Evolutionary conservation across 306 rosid genomes (phyloP), one percentile per base, ranked within the genome.

Genomic region (Macrotyloma uniflorum): DNA sequence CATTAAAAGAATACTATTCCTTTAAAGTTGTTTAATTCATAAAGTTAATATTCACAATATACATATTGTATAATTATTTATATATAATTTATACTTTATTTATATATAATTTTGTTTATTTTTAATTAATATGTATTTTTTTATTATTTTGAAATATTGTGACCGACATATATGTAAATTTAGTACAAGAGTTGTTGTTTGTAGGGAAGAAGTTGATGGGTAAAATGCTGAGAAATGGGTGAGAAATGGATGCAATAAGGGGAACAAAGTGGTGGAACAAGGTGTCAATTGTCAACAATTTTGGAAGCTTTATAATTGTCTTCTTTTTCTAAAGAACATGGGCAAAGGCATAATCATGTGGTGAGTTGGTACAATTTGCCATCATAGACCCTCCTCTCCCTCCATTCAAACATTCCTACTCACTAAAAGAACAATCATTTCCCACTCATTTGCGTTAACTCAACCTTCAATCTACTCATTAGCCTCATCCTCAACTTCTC

Each of bases 381-480:
- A 19, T 68, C 40, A 49, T 43, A 40, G 46, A 32, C 76, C 6
- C 51, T 28, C 67, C 66, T 71, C 15, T 16, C 65, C 58, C 83
- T 72, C 43, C 76, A 45, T 67, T 76, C 64, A 72, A 78, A 78
- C 75, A 79, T 32, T 49, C 79, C 77, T 18, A 76, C 46, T 40
- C 40, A 71, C 65, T 36, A 72, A 70, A 57, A 73, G 77, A 78
- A 54, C 59, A 87, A 88, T 90, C 67, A 90, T 90, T 87, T 77
- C 78, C 77, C 73, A 80, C 91, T 90, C 93, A 90, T 90, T 87
- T 85, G 80, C 67, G 70, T 63, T 42, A 67, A 45, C 72, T 12
- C 50, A 58, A n/a, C 5, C 76, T 77, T 78, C 59, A 72, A 38
- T 13, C 20, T 40, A 72, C 45, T 78, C 82, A 74, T 76, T 76